Base-by-base conservation (phyloP, 2,329 filamentous ascomycete species). In the Monosporascus ibericus region DNA sequence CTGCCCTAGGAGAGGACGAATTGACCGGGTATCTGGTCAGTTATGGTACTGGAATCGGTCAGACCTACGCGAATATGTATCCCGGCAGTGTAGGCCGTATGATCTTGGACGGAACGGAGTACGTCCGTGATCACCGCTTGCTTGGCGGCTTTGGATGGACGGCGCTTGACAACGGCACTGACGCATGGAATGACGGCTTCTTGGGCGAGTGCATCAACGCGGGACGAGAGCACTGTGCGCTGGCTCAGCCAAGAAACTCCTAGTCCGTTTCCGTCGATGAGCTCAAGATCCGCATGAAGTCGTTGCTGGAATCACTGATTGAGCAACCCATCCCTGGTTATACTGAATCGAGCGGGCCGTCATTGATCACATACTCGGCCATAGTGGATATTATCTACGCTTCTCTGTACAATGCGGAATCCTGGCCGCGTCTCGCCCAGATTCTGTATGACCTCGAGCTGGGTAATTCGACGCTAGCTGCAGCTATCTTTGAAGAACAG, bases 11-110 rank as follows among this genome's bases (percentile, higher is more conserved):
- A 5, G 76, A 79, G 57, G 71, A 74, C 3, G 71, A 76, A 50
- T 52, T 79, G 53, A 78, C 75, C 2, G 75, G 72, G 0, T 77
- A 78, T 49, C 64, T 79, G 17, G 72, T 78, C 34, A 77, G 74
- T 54, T 80, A 80, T 52, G 77, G 77, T 18, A 79, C 76, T 0
- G 75, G 72, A 3, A 78, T 80, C 46, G 77, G 75, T 0, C 76
- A 79, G 61, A 78, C 74, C 0, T 80, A 76, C 50, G 75, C 74
- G 25, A 72, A 70, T 53, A 74, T 79, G 72, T 79, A 79, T 40
- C 76, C 77, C 1, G 58, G 70, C 20, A 72, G 70, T 44, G 75
- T 77, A 0, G 77, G 76, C 0, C 69, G 76, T 5, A 59, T 80
- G 46, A 72, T 80, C 14, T 63, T 79, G 0, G 76, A 80, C 52